Conservation (phyloP, 768 basidiomycete genomes). For the Suillus subaureus region DNA sequence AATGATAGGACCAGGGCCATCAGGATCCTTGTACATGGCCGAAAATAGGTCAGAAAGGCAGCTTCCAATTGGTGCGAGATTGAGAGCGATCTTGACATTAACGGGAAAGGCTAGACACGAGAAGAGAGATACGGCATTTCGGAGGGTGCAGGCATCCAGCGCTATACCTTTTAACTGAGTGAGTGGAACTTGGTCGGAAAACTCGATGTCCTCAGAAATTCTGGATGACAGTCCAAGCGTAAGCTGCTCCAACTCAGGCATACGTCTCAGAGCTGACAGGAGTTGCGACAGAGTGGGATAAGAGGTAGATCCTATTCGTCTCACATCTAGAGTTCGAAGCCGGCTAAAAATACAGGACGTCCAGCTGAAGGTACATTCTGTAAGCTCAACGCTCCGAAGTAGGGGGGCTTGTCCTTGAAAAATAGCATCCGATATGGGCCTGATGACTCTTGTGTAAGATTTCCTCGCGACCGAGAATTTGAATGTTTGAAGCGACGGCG, state of each 20-base stretch:
- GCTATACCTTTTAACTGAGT: neutral
- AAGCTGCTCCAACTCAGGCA: neutral
- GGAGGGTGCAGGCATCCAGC: neutral
- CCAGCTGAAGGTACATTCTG: slow-evolving; percentile 37
- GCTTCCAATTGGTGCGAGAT: neutral
- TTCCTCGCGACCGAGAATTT: slow-evolving; percentile 22
- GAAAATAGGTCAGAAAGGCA: neutral
- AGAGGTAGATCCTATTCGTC: neutral
- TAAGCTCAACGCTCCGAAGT: slow-evolving; percentile 40
- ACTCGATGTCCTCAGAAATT: slow-evolving; percentile 6
- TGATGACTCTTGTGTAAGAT: slow-evolving; percentile 16
- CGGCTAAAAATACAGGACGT: slow-evolving; percentile 36
- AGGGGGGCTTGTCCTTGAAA: slow-evolving; percentile 36
- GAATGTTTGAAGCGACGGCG: slow-evolving; percentile 39
- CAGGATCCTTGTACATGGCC: neutral
- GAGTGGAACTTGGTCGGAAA: neutral
- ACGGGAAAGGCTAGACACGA: neutral
- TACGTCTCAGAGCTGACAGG: neutral
- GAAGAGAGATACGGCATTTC: neutral
- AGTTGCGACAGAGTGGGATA: neutral
- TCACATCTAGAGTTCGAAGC: slow-evolving; percentile 20
- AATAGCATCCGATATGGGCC: slow-evolving; percentile 29
- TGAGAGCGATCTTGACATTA: neutral
- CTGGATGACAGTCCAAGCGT: slow-evolving; percentile 5
- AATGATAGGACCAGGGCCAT: neutral